A percentile compares a stretch with the other conserved stretches of the same genome.
phyloP scores from a whole-genome alignment of 768 basidiomycete species.

The Tylopilus sp. region DNA sequence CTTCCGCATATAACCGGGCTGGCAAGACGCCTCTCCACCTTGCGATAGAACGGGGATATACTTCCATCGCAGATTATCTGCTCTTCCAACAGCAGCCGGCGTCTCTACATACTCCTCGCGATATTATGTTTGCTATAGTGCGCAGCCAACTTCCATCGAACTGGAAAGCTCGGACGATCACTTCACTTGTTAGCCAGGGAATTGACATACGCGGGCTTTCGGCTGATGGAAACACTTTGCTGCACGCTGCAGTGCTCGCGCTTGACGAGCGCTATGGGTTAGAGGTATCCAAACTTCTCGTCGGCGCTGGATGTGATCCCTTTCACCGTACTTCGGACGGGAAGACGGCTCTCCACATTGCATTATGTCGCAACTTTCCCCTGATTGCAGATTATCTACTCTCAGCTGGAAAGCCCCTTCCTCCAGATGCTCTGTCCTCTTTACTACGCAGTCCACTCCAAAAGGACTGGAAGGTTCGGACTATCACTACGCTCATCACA shows the following conservation, averaged over 20 bases:
- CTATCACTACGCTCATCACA: no score
- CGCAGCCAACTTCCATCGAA: not conserved
- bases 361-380: not conserved
- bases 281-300: not conserved
- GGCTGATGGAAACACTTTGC: not conserved
- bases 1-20: not conserved
- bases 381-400: not conserved
- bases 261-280: not conserved
- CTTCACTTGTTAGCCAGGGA: not conserved
- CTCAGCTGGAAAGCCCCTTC: not conserved
- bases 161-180: not conserved
- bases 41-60: not conserved
- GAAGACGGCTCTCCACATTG: constrained; percentile 5
- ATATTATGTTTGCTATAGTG: not conserved
- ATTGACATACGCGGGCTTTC: not conserved
- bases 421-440: not conserved
- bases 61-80: not conserved
- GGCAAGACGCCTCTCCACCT: not conserved
- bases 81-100: not conserved
- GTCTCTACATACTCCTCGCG: no score
- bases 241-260: not conserved
- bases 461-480: no score
- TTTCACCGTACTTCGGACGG: not conserved
- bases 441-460: not conserved
- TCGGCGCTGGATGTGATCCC: constrained; percentile 7